A percentile compares a stretch with the other conserved stretches of the same genome.
These are phyloP conservation scores for Andrographis paniculata DNA, from an alignment of 305 asterid species.

Conservation along the genomic window DNA sequence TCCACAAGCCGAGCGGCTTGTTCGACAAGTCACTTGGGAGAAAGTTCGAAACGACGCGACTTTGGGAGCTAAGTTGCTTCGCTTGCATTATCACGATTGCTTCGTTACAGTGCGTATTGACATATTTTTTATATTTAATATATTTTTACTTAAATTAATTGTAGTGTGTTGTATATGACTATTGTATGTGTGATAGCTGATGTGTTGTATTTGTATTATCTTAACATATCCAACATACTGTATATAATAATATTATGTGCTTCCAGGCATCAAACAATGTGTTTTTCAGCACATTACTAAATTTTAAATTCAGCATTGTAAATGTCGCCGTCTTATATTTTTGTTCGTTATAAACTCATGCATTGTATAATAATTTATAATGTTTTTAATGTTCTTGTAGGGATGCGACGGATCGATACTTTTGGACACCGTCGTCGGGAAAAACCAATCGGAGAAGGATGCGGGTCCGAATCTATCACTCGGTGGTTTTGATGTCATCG, in stretches of 20 bases:
- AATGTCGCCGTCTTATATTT: not conserved
- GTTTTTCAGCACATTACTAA: no score
- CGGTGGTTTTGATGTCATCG: slow-evolving; percentile 36
- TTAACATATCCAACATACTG: no score
- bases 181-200: no score
- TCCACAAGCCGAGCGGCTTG: slow-evolving; percentile 27
- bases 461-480: slow-evolving; percentile 36
- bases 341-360: not conserved
- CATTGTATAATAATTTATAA: no score
- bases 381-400: no score
- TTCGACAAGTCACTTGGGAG: slow-evolving; percentile 24
- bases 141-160: not conserved
- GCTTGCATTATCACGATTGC: slow-evolving; percentile 48
- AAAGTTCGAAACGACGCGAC: slow-evolving; percentile 22
- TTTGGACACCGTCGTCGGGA: slow-evolving; percentile 26
- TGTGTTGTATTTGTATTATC: no score
- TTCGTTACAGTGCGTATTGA: slow-evolving; percentile 31
- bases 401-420: slow-evolving; percentile 51
- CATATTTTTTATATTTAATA: not conserved
- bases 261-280: no score
- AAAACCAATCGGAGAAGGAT: slow-evolving; percentile 30
- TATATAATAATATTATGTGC: no score
- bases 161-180: no score
- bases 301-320: not conserved
- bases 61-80: slow-evolving; percentile 40